phyloP scores from a whole-genome alignment of 2,329 filamentous ascomycete species.

The Teratosphaeria pseudoeucalypti region DNA sequence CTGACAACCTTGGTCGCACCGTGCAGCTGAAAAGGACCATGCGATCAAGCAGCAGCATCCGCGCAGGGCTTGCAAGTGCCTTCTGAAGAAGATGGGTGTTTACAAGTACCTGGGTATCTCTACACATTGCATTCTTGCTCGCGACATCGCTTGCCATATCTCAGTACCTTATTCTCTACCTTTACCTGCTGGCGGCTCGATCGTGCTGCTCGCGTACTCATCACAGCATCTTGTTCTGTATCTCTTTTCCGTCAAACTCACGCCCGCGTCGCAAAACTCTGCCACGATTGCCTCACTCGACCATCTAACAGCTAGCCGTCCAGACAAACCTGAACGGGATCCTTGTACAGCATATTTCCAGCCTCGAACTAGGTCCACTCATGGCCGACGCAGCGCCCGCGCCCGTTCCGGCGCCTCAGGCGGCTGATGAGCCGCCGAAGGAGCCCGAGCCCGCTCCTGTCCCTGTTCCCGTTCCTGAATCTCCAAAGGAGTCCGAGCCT shows the following conservation, averaged over 20 bases:
- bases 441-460: not conserved
- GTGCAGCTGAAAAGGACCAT: not conserved
- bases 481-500: not conserved
- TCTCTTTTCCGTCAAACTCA: not conserved
- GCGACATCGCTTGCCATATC: not conserved
- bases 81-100: not conserved
- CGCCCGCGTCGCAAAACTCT: not conserved
- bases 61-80: not conserved
- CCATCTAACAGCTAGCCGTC: not conserved
- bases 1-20: too few species aligned
- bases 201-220: slow-evolving; percentile 47
- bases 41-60: not conserved
- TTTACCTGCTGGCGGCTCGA: slow-evolving; percentile 55
- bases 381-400: not conserved
- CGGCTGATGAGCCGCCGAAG: not conserved
- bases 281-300: not conserved
- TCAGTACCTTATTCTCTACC: not conserved
- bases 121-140: not conserved
- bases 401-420: not conserved
- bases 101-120: not conserved
- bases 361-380: not conserved
- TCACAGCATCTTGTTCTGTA: not conserved
- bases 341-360: not conserved
- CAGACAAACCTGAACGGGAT: not conserved
- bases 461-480: not conserved